Conservation (phyloP, 1,139 yeast genomes). For the Candida albicans region DNA sequence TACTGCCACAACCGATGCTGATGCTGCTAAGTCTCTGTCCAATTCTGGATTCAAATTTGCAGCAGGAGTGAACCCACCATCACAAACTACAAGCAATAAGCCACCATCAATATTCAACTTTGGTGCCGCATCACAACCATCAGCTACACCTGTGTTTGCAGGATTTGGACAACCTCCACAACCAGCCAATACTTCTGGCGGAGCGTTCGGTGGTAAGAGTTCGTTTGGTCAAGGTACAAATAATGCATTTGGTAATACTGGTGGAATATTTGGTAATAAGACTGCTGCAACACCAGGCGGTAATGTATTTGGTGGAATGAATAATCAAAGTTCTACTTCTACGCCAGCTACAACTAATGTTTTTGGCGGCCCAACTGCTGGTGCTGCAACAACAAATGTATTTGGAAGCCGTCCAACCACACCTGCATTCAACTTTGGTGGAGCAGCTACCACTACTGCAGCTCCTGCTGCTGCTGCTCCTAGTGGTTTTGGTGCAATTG, state of each 20-base stretch:
- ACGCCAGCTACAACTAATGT: conserved; percentile 9
- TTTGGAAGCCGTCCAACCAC: conserved; percentile 12
- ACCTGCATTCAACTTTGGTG: conserved; percentile 11
- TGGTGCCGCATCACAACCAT: conserved; percentile 7
- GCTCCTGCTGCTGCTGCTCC: conserved; percentile 4
- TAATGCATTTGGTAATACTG: conserved; percentile 1
- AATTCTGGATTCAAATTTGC: conserved; percentile 15
- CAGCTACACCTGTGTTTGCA: conserved; percentile 2
- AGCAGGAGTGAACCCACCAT: conserved; percentile 13
- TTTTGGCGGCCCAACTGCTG: conserved; percentile 4
- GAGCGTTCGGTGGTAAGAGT: not conserved
- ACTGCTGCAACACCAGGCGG: not conserved
- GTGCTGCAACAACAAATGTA: not conserved
- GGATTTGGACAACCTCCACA: conserved; percentile 2
- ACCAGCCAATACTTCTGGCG: not conserved
- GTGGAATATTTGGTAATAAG: not conserved
- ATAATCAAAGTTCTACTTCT: conserved; percentile 6
- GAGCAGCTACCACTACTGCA: not conserved
- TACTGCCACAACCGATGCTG: conserved; percentile 1
- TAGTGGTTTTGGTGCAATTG: not conserved
- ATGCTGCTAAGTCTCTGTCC: conserved; percentile 5
- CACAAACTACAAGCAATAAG: not conserved
- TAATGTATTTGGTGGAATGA: conserved; percentile 8
- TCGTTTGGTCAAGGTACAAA: conserved; percentile 1
- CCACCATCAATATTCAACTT: conserved; percentile 7